Evolutionary conservation across 495 filamentous ascomycete genomes (phyloP).

Genomic region (Hypoxylon lienhwacheense): DNA sequence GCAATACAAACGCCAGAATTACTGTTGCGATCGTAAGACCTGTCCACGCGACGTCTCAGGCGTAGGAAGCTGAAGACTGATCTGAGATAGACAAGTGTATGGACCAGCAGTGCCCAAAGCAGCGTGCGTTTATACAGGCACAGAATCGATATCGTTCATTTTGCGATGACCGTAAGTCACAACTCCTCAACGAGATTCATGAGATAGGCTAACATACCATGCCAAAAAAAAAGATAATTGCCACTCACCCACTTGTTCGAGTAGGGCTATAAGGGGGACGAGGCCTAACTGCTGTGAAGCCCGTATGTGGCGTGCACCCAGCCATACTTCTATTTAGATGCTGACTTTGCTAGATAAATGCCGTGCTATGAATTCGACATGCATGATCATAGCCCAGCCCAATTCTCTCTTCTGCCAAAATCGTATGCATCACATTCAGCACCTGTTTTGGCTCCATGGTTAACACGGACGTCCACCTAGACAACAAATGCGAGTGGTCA

Average conservation of each 20-base stretch:
- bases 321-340: neutral
- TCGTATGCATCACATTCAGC: neutral
- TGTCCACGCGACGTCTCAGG: neutral
- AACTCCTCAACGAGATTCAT: neutral
- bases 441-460: neutral
- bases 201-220: neutral
- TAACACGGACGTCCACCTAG: conserved; percentile 18
- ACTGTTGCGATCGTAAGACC: conserved; percentile 22
- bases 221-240: conserved; percentile 21
- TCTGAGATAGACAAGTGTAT: conserved; percentile 15
- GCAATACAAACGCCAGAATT: conserved; percentile 35
- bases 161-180: conserved; percentile 36
- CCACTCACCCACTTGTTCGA: neutral
- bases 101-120: neutral
- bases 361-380: neutral
- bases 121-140: conserved; percentile 14
- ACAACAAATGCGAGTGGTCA: conserved; percentile 32
- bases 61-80: neutral
- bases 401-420: neutral
- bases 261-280: neutral
- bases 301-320: conserved; percentile 3
- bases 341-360: neutral
- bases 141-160: conserved; percentile 29
- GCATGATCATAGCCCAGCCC: neutral
- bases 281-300: neutral